Percentiles rank a stretch among this genome's conserved stretches.
phyloP scores from a whole-genome alignment of 176 grass and related monocot species.

The Avena sativa region DNA sequence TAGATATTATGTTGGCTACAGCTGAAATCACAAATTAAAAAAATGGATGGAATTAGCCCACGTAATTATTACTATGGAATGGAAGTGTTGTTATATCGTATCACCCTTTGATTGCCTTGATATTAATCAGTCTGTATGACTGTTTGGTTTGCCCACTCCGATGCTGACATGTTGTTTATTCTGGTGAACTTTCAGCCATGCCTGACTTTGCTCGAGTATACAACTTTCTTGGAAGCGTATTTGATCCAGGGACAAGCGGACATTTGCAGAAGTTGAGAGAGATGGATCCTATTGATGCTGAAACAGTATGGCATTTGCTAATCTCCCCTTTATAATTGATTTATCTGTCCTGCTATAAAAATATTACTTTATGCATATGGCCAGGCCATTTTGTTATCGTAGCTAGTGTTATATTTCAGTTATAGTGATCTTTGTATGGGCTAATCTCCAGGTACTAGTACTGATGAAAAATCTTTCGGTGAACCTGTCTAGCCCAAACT shows the following conservation, averaged over 20 bases:
- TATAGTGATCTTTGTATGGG: conserved; percentile 14
- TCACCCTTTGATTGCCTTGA: too few relatives aligned
- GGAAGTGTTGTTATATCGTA: too few relatives aligned
- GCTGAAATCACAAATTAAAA: neutral
- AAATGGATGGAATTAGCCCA: neutral
- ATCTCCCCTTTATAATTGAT: conserved; percentile 19
- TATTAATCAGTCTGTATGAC: too few relatives aligned
- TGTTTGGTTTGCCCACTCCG: too few relatives aligned
- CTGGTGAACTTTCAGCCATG: conserved; percentile 30
- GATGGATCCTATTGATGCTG: conserved; percentile 90
- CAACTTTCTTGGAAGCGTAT: conserved; percentile 83
- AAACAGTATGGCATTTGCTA: conserved; percentile 69
- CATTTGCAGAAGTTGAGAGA: conserved; percentile 77
- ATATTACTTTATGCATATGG: neutral
- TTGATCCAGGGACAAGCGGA: conserved; percentile 77
- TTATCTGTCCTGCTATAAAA: neutral
- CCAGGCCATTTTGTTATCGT: neutral
- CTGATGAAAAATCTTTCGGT: conserved; percentile 85
- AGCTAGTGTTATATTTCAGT: neutral
- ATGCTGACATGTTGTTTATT: neutral
- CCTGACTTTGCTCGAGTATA: conserved; percentile 59
- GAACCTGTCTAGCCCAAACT: conserved; percentile 82
- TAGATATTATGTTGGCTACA: neutral
- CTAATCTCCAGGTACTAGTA: conserved; percentile 69
- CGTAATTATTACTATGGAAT: neutral